Percentiles rank a stretch among this genome's conserved stretches.
These are phyloP conservation scores for Monosporascus sp. DNA, from an alignment of 2,329 filamentous ascomycete genomes.

Conservation along the genomic window DNA sequence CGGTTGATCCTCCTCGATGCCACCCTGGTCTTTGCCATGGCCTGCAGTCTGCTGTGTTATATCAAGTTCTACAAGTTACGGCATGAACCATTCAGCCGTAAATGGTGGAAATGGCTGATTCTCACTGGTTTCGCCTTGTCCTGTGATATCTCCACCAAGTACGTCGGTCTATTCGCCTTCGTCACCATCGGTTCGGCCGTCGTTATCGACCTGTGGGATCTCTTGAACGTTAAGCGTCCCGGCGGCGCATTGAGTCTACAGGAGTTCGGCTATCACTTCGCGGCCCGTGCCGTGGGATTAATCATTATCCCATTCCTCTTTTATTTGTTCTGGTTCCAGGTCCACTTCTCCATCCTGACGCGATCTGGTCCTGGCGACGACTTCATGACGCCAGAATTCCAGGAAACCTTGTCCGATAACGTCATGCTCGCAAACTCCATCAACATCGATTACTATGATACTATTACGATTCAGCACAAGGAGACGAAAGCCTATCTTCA, in stretches of 20 bases:
- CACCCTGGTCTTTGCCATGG: conserved; percentile 92
- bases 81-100: conserved; percentile 81
- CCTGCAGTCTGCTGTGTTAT: conserved; percentile 87
- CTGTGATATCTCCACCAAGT: conserved; percentile 98
- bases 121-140: conserved; percentile 90
- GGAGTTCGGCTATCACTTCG: conserved; percentile 84
- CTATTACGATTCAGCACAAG: conserved; percentile 86
- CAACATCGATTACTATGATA: conserved; percentile 84
- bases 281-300: conserved; percentile 76
- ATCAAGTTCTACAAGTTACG: conserved; percentile 97
- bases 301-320: conserved; percentile 93
- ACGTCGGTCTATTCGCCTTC: conserved; percentile 94
- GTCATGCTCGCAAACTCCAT: conserved; percentile 82
- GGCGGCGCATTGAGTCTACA: conserved; percentile 74
- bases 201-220: conserved; percentile 88
- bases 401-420: conserved; percentile 95
- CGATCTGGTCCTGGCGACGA: conserved; percentile 92
- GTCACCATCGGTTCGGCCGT: conserved; percentile 95
- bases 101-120: conserved; percentile 99
- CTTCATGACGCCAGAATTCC: conserved; percentile 98
- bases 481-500: conserved; percentile 96
- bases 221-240: conserved; percentile 81
- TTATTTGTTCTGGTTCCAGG: conserved; percentile 99
- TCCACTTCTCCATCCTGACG: conserved; percentile 87
- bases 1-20: conserved; percentile 92